phyloP scores from a whole-genome alignment of 768 basidiomycete genomes.

The Royoungia palumana region DNA sequence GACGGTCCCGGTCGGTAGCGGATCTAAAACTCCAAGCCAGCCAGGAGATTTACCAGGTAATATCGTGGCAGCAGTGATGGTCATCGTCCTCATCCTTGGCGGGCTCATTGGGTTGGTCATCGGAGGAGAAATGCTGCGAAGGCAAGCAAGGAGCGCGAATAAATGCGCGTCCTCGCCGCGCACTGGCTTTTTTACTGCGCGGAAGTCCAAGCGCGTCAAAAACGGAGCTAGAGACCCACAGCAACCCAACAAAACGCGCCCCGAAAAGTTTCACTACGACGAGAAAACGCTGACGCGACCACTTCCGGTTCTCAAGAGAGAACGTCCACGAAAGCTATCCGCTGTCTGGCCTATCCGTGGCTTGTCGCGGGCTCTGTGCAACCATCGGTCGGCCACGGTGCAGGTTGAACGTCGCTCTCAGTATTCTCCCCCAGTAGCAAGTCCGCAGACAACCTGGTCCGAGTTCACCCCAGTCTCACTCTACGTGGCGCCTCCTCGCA shows the following conservation, averaged over 20 bases:
- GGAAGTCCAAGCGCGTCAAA: conserved; percentile 6
- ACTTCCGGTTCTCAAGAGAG: conserved; percentile 7
- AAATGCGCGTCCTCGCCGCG: not conserved
- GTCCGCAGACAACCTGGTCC: conserved; percentile 30
- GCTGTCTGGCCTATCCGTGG: conserved; percentile 21
- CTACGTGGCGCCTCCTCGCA: conserved; percentile 20
- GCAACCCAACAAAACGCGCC: not conserved
- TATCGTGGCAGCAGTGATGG: conserved; percentile 18
- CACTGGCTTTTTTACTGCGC: not conserved
- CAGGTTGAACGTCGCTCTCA: not conserved
- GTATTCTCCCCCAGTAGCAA: not conserved
- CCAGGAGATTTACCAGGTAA: conserved; percentile 16
- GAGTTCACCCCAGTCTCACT: conserved; percentile 21
- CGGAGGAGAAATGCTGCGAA: conserved; percentile 27
- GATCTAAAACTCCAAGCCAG: conserved; percentile 3
- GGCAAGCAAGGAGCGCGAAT: conserved; percentile 3
- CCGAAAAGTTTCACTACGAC: conserved; percentile 9
- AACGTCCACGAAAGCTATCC: conserved; percentile 14
- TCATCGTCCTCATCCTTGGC: conserved; percentile 27
- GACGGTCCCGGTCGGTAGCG: not conserved
- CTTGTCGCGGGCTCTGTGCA: conserved; percentile 12
- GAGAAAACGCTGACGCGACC: conserved; percentile 19
- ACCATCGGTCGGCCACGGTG: conserved; percentile 6
- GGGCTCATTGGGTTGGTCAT: conserved; percentile 25
- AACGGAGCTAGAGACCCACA: not conserved